Conservation (phyloP, 768 basidiomycete species). For the Candolleomyces efflorescens region DNA sequence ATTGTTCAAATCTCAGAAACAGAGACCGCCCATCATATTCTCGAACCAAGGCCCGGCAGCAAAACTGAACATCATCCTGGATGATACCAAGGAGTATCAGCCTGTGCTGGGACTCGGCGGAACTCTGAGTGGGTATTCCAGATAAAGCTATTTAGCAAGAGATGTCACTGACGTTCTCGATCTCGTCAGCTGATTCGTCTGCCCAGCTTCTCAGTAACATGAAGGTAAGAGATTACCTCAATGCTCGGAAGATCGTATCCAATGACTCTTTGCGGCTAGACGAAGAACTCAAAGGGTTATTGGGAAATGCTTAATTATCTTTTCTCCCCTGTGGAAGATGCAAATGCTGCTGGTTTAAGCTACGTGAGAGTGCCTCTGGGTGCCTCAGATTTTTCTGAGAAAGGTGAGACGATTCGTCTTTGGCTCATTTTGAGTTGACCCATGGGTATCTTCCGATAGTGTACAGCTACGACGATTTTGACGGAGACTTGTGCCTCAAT, state of each 20-base stretch:
- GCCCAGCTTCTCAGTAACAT: slow-evolving; percentile 52
- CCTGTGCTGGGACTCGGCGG: slow-evolving; percentile 62
- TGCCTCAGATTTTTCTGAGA: slow-evolving; percentile 63
- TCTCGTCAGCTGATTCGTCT: slow-evolving; percentile 58
- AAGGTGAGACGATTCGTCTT: slow-evolving; percentile 28
- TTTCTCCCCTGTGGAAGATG: slow-evolving; percentile 56
- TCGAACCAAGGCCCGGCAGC: slow-evolving; percentile 43
- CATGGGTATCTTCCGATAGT: slow-evolving; percentile 23
- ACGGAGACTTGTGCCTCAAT: slow-evolving; percentile 51
- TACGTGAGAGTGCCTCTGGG: slow-evolving; percentile 66
- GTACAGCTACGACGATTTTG: slow-evolving; percentile 57
- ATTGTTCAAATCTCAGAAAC: slow-evolving; percentile 43
- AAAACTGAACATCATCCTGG: slow-evolving; percentile 53
- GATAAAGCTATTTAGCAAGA: too few species aligned
- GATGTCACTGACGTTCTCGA: too few species aligned
- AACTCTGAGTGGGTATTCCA: slow-evolving; percentile 42
- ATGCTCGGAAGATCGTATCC: not conserved
- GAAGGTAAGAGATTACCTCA: slow-evolving; percentile 39
- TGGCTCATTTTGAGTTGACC: too few species aligned
- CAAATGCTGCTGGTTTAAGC: slow-evolving; percentile 58
- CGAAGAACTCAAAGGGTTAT: slow-evolving; percentile 47
- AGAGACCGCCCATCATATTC: slow-evolving; percentile 46
- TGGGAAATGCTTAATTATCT: slow-evolving; percentile 43
- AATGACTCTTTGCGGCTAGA: slow-evolving; percentile 22
- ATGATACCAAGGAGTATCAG: slow-evolving; percentile 50